Base-by-base conservation (phyloP, 257 asterid species). In the Petunia secreta region DNA sequence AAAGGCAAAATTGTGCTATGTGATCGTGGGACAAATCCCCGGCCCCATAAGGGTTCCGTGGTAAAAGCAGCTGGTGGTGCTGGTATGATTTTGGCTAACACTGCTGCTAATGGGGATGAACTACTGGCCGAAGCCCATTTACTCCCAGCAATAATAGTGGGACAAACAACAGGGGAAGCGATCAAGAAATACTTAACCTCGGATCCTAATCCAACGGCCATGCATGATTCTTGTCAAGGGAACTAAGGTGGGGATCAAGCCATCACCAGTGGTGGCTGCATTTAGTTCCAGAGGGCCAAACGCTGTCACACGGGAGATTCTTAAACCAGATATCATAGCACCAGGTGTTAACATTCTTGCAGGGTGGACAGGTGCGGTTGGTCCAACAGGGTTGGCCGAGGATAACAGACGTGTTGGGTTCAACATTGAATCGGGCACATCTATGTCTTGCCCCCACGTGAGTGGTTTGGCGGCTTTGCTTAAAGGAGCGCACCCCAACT, bases 261-360 rank as follows among this genome's bases (percentile, higher is more conserved):
- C 94, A 66, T 90, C 94, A 44, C 94, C 94, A 41, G 91, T 88
- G 82, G 92, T 88, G 81, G 94, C 94, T 65, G 92, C 92, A 46
- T 90, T 90, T 81, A 90, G 94, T 83, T 90, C 94, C 3, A 75
- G 94, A 52, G 94, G 94, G n/a, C 94, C 94, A 54, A 90, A 87
- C 63, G 77, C 80, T 69, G 87, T 88, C 80, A 90, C 94, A 39
- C 92, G 85, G 67, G 88, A 90, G 86, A 87, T 90, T 46, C 44
- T 90, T 82, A 90, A 90, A 79, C 94, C 94, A n/a, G 94, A 90
- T 75, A 88, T 90, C 77, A 88, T 90, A 80, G 93, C 91, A 77
- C 93, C 93, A 10, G 91, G 91, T 0, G 91, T 90, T 40, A 90
- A 88, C 64, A 87, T 90, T 34, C 38, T 90, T 63, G 94, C 94